Conservation (phyloP, 208 protist genomes). For the Crithidia bombi region DNA sequence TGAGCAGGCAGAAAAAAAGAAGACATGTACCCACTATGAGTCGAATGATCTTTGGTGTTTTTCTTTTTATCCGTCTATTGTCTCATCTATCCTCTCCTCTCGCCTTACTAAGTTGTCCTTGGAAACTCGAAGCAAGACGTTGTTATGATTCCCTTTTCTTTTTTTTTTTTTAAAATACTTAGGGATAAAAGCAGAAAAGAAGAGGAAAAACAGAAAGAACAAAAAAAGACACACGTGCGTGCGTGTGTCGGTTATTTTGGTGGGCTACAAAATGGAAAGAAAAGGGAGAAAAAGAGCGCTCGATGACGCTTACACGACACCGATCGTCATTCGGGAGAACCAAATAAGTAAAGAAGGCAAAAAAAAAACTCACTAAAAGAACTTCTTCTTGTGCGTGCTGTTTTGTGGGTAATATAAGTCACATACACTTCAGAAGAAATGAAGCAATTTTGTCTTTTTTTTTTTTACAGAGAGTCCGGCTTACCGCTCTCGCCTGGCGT, state of each 20-base stretch:
- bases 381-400: not conserved
- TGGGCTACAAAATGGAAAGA: no score
- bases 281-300: no score
- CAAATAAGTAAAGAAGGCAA: not conserved
- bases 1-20: not conserved
- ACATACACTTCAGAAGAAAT: no score
- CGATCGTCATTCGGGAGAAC: not conserved
- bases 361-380: not conserved
- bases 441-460: no score
- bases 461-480: not conserved
- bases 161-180: not conserved
- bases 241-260: not conserved
- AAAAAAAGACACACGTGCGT: constrained; percentile 1
- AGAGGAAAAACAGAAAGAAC: not conserved
- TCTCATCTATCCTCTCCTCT: no score
- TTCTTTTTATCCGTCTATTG: not conserved
- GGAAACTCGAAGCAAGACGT: constrained; percentile 17
- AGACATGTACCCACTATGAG: not conserved
- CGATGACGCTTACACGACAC: no score
- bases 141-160: not conserved
- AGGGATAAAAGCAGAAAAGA: not conserved
- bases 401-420: no score
- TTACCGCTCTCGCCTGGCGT: constrained; percentile 13
- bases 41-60: not conserved
- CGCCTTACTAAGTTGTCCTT: constrained; percentile 12